These are phyloP conservation scores for Penicillium sp. DNA, from an alignment of 2,329 filamentous ascomycete species.

Conservation along the genomic window DNA sequence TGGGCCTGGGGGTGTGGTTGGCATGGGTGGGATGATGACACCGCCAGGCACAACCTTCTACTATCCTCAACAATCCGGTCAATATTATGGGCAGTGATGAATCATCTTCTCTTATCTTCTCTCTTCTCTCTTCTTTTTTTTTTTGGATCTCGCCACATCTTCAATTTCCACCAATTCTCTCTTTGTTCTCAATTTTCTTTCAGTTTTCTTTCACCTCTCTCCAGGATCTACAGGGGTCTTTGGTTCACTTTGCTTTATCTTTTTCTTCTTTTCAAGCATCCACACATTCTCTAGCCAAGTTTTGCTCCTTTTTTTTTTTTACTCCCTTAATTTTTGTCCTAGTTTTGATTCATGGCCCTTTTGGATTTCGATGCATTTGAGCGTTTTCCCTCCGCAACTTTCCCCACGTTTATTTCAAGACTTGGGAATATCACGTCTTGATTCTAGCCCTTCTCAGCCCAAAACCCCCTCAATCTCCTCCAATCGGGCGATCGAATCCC, in stretches of 20 bases:
- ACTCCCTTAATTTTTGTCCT: background rate
- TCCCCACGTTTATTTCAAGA: conserved; percentile 6
- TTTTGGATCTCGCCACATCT: background rate
- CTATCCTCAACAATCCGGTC: conserved; percentile 56
- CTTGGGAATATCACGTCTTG: conserved; percentile 16
- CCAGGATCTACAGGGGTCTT: conserved; percentile 16
- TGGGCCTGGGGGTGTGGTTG: conserved; percentile 56
- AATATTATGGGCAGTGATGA: conserved; percentile 58
- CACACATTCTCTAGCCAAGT: conserved; percentile 11
- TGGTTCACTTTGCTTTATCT: conserved; percentile 4
- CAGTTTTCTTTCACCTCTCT: conserved; percentile 9
- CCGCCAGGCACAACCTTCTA: conserved; percentile 55
- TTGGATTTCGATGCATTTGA: conserved; percentile 28
- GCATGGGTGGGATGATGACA: conserved; percentile 80
- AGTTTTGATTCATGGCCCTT: conserved; percentile 12
- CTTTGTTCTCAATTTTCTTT: conserved; percentile 13
- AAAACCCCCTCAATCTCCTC: background rate
- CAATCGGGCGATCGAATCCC: conserved; percentile 6
- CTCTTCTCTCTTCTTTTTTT: conserved; percentile 6
- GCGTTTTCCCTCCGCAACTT: conserved; percentile 23
- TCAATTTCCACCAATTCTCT: background rate
- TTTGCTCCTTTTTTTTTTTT: background rate
- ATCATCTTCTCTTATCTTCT: conserved; percentile 9
- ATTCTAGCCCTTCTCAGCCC: conserved; percentile 18
- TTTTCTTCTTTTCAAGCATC: conserved; percentile 3